Base-by-base conservation (phyloP, 1,139 yeast species). In the Yamadazyma spencermartinsiae region DNA sequence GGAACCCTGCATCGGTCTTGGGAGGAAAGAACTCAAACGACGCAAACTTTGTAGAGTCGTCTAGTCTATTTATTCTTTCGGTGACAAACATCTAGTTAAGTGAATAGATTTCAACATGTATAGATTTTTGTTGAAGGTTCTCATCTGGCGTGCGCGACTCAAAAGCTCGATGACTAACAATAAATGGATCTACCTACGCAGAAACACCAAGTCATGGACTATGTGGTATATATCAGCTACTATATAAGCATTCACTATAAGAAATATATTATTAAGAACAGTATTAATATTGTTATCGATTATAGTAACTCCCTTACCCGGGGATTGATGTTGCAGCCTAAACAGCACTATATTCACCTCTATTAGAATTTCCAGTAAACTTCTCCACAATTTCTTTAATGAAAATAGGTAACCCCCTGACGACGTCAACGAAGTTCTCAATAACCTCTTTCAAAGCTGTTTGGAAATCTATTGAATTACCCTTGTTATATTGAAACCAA, bases 1-100 rank as follows among this genome's bases (percentile, higher is more conserved):
- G 76, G 57, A 86, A 76, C 50, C 97, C 98, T 11, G 82, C 73
- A 56, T 83, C 86, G 1, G 98, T 92, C 61, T 92, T 89, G 16
- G 98, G 98, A 8, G 99, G 98, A 65, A 94, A 92, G 61, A 92
- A 92, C 68, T 92, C 99, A 56, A 89, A 77, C 4, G 98, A 90
- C 50, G 88, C 79, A 58, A 82, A 86, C 43, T 76, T 75, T 52
- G 72, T 80, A 40, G 61, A 61, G 43, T 82, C 64, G 4, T 66
- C 56, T 12, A 28, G 16, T 3, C 31, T 11, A 21, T 62, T 58
- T 41, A 86, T 73, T 55, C 77, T 74, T 38, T 84, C 87, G 25
- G 51, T 48, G 35, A 49, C 41, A 43, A 43, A 43, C 49, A 45
- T 45, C 16, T 23, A 7, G 29, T 14, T 33, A 14, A n/a, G n/a